These are phyloP conservation scores for Colletotrichum echinochloae DNA, from an alignment of 2,329 filamentous ascomycete species.

Conservation along the genomic window DNA sequence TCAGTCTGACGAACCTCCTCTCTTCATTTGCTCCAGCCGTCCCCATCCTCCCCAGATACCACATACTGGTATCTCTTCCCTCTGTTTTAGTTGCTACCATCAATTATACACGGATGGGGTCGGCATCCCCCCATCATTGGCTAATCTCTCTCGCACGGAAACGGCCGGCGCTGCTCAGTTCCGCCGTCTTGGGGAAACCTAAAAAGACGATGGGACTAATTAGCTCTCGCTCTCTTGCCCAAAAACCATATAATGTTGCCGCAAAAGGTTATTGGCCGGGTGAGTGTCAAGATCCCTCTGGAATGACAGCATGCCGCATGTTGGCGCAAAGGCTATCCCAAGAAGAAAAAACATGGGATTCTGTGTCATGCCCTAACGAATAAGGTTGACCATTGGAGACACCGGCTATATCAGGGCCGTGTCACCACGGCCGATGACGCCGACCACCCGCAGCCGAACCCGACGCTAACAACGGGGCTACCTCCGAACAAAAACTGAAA, in stretches of 20 bases:
- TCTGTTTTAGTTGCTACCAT: conserved; percentile 12
- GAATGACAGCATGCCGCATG: background rate
- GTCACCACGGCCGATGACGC: conserved; percentile 17
- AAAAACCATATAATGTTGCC: conserved; percentile 34
- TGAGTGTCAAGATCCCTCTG: conserved; percentile 2
- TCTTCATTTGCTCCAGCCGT: background rate
- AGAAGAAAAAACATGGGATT: conserved; percentile 18
- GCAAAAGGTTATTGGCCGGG: conserved; percentile 30
- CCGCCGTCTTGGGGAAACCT: background rate
- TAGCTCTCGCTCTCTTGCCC: conserved; percentile 7
- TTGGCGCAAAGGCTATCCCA: conserved; percentile 5
- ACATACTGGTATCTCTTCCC: background rate
- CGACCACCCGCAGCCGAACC: conserved; percentile 15
- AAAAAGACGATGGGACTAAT: background rate
- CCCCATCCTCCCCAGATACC: conserved; percentile 19
- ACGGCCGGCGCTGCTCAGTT: background rate
- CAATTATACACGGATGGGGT: conserved; percentile 14
- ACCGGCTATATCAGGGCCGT: conserved; percentile 18
- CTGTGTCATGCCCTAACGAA: conserved; percentile 13
- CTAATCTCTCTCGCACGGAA: conserved; percentile 3
- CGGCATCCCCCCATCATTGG: background rate
- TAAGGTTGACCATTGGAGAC: conserved; percentile 27
- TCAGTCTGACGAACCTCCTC: background rate
- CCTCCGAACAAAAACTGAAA: background rate
- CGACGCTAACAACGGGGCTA: conserved; percentile 21